Base-by-base conservation (phyloP, 2,329 filamentous ascomycete species). In the Alternaria atra region DNA sequence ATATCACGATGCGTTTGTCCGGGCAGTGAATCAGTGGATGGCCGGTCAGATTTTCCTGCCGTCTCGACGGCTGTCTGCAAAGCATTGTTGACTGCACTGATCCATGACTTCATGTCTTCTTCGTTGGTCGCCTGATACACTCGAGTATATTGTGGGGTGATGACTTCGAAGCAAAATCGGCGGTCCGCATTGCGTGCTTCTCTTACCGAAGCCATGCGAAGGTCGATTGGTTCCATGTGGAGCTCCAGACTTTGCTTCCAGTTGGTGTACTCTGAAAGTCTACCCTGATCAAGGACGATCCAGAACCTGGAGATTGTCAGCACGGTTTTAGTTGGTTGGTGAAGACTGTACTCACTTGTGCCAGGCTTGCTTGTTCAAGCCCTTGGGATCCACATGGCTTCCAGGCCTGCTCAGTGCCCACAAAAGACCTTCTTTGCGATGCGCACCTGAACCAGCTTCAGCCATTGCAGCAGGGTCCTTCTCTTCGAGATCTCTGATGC, bases 41-140 rank as follows among this genome's bases (percentile, higher is more conserved):
- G 77, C 32, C 82, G 79, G 40, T 84, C 79, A 23, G 81, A 80
- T 55, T 84, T 82, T 30, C 88, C 87, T 64, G 90, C 89, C 43
- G 92, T 90, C 63, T 99, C 96, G 51, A 99, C 93, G 15, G 95
- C 96, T 75, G 93, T 97, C 76, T 99, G 95, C 39, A 98, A 83
- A 9, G 95, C 96, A 74, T 98, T 99, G 79, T 99, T 99, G 81
- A 99, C 96, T 20, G 95, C 91, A 23, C 87, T 85, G 70, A 99
- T 99, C 95, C 95, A 99, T 69, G 89, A 94, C 75, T 90, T 93
- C 92, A 99, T 97, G 72, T 99, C 95, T 39, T 99, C 95, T 79
- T 98, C 95, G 0, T 94, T 97, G 1, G 94, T 97, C 40, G 94
- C 95, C 81, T 99, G 95, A 78, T 98, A 99, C 15, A 98, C 94